These are phyloP conservation scores for Lichtheimia corymbifera DNA, from an alignment of 371 early-diverging fungal genomes.

Conservation along the genomic window DNA sequence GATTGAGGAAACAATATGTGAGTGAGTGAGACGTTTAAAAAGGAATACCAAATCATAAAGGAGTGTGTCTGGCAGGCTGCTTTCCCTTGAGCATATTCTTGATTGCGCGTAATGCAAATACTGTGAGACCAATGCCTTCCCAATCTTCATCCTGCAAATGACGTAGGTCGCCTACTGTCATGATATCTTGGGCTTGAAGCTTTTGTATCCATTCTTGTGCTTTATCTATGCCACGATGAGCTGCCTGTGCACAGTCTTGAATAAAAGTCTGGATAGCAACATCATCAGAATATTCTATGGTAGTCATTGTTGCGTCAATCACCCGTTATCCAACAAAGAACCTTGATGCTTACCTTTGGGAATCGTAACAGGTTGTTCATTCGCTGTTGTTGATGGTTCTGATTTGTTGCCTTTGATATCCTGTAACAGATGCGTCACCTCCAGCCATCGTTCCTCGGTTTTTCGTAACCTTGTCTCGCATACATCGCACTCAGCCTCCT, in stretches of 20 bases:
- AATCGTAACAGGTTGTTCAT: no score
- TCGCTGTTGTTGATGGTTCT: no score
- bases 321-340: no score
- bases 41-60: conserved; percentile 6
- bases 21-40: background rate
- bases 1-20: no score
- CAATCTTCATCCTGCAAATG: conserved; percentile 82
- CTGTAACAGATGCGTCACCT: conserved; percentile 24
- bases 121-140: conserved; percentile 78
- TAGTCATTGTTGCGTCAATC: no score
- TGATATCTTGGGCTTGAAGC: conserved; percentile 75
- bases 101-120: conserved; percentile 84
- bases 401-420: background rate
- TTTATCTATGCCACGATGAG: conserved; percentile 72
- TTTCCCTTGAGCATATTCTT: conserved; percentile 68
- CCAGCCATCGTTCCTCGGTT: conserved; percentile 40
- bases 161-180: conserved; percentile 82
- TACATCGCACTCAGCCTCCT: conserved; percentile 37
- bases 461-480: conserved; percentile 28
- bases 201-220: conserved; percentile 74
- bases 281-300: conserved; percentile 52
- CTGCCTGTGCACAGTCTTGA: conserved; percentile 63
- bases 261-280: conserved; percentile 71
- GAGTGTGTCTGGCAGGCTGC: conserved; percentile 1
- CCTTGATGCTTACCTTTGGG: no score